These are phyloP conservation scores for Actinomortierella ambigua DNA, from an alignment of 371 early-diverging fungal species.

Conservation along the genomic window DNA sequence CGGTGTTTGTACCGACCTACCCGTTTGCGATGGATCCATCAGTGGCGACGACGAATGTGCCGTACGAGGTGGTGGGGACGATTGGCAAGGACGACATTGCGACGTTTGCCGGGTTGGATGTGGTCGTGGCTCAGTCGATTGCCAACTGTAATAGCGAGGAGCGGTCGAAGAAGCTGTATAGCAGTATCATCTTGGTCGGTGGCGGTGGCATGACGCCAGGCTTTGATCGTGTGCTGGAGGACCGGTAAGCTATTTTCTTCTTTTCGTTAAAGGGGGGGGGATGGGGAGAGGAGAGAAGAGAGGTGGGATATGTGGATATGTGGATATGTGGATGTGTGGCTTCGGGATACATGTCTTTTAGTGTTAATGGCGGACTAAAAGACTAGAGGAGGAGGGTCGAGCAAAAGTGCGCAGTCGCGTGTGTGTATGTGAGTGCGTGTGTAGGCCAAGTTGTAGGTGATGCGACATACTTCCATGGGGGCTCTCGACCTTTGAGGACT, in stretches of 20 bases:
- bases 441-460: too few relatives aligned
- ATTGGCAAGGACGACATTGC: slow-evolving; percentile 39
- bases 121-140: slow-evolving; percentile 81
- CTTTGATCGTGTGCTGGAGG: slow-evolving; percentile 72
- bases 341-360: too few relatives aligned
- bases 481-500: too few relatives aligned
- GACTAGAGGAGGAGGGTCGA: too few relatives aligned
- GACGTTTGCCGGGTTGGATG: slow-evolving; percentile 63
- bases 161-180: slow-evolving; percentile 71
- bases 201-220: slow-evolving; percentile 84
- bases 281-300: too few relatives aligned
- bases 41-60: slow-evolving; percentile 30
- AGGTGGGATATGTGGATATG: too few relatives aligned
- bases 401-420: too few relatives aligned
- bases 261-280: not conserved
- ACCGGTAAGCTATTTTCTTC: slow-evolving; percentile 54
- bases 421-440: too few relatives aligned
- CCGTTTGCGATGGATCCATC: slow-evolving; percentile 43
- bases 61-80: slow-evolving; percentile 39
- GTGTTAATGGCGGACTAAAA: too few relatives aligned
- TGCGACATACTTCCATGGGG: too few relatives aligned
- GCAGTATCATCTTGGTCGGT: slow-evolving; percentile 81
- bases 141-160: slow-evolving; percentile 73
- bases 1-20: not conserved
- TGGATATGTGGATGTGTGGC: too few relatives aligned